phyloP scores from a whole-genome alignment of 352 stramenopile species.

The Globisporangium cystogenes region DNA sequence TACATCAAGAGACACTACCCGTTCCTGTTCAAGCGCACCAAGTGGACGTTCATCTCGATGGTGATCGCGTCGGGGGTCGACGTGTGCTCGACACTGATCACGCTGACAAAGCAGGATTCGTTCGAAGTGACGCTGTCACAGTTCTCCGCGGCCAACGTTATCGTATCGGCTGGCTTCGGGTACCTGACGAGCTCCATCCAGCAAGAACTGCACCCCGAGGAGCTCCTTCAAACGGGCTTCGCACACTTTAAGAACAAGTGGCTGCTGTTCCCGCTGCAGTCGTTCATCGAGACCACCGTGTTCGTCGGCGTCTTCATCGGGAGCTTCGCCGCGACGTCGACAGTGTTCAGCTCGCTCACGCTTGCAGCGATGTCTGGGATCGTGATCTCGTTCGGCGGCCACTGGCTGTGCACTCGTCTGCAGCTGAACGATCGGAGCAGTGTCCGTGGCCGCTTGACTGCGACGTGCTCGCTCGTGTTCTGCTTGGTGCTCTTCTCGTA shows the following conservation, averaged over 20 bases:
- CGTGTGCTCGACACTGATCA: conserved; percentile 53
- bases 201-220: conserved; percentile 52
- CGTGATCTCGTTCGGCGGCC: conserved; percentile 66
- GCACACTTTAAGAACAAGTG: conserved; percentile 72
- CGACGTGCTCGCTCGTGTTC: conserved; percentile 71
- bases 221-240: conserved; percentile 42
- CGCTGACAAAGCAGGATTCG: conserved; percentile 33
- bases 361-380: conserved; percentile 69
- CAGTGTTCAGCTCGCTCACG: conserved; percentile 66
- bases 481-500: conserved; percentile 70
- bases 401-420: conserved; percentile 59
- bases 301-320: conserved; percentile 73
- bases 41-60: conserved; percentile 75
- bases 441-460: conserved; percentile 52
- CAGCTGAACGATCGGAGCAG: conserved; percentile 49
- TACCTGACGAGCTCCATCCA: conserved; percentile 64
- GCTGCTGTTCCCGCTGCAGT: conserved; percentile 65
- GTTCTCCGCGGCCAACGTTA: conserved; percentile 68
- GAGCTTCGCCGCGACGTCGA: conserved; percentile 67
- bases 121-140: conserved; percentile 58
- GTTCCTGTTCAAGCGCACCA: conserved; percentile 65
- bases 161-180: conserved; percentile 51
- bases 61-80: conserved; percentile 65
- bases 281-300: conserved; percentile 64
- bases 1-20: conserved; percentile 30